Evolutionary conservation across 805 yeast species (phyloP), one percentile per base, ranked within the genome.

Genomic region (Saccharomycopsis sp.): DNA sequence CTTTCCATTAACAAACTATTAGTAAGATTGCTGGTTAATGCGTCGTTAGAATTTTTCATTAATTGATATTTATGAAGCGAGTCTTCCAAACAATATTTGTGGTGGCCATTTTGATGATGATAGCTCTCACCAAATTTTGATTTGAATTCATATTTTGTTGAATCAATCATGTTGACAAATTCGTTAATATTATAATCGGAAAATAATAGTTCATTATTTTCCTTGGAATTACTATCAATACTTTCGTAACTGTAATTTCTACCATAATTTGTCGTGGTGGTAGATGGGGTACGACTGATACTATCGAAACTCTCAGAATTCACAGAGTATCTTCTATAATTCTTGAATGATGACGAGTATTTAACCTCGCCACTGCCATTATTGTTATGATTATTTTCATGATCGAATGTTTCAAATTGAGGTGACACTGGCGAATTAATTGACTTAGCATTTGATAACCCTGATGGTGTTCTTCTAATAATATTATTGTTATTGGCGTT

Each of bases 91-190:
- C n/a, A n/a, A n/a, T n/a, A n/a, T n/a, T 37, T 16, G 14, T 22
- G 29, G 39, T 35, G 14, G 11, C 5, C 6, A n/a, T 19, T 16
- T 19, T 22, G 22, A 40, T 28, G n/a, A 13, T 14, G n/a, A 16
- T 14, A 20, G 11, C 32, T 31, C n/a, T 24, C 16, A 32, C 43
- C 32, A 22, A 27, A 14, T 5, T 14, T 33, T 20, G 23, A n/a
- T n/a, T 40, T 40, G 43, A 40, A 33, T 13, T 26, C 28, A 19
- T 31, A 16, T 16, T 40, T 40, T 9, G 22, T 29, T 17, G n/a
- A 22, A 19, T 40, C 43, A 16, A 40, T 29, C 43, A 31, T 32
- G 23, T 14, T 24, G 14, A 40, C 43, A 40, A 40, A 40, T 13
- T 40, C 43, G 26, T 22, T 40, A 14, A 40, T 21, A 13, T 28